Base-by-base conservation (phyloP, 164 flowering plant genomes). In the Berberis thunbergii region DNA sequence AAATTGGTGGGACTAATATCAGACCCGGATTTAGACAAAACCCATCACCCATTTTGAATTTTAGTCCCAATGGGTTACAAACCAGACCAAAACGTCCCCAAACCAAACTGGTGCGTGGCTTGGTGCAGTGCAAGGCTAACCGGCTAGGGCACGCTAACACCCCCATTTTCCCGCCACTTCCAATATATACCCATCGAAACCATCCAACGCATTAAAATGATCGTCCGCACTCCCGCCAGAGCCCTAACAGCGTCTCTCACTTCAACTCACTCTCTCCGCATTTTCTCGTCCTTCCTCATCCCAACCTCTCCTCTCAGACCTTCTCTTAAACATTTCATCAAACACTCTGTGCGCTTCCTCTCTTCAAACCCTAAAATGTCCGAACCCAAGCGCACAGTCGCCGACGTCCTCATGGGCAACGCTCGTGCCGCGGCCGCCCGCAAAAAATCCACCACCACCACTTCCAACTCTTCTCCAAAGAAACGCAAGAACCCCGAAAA, bases 331-430 rank as follows among this genome's bases (percentile, higher is more conserved):
- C 3, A 3, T 3, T 10, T 52, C 55, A 26, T 26, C 26, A 52
- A 49, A 49, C 26, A 6, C 52, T 49, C 52, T 49, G 8, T 49
- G 8, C 11, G 11, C 56, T 48, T 41, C 59, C 52, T 61, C 54
- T 65, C 67, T 42, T 57, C 61, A 12, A 50, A 53, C 43, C 52
- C 58, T 48, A 40, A 60, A 43, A 89, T 87, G 91, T 81, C 96
- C 54, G 44, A 38, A 40, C 38, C 67, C 26, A 79, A 71, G 38
- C 96, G 83, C 56, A 76, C 85, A 10, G 83, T 89, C 49, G 77
- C 81, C 76, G 93, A 87, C 43, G 83, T 80, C 26, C 83, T 92
- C 71, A 92, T 92, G 98, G 83, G 85, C 72, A 74, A 71, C n/a
- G 86, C 93, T 1, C 86, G 96, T 8, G 88, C 88, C 13, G 26